phyloP scores from a whole-genome alignment of 345 rosid genomes.

The Gossypium mustelinum region DNA sequence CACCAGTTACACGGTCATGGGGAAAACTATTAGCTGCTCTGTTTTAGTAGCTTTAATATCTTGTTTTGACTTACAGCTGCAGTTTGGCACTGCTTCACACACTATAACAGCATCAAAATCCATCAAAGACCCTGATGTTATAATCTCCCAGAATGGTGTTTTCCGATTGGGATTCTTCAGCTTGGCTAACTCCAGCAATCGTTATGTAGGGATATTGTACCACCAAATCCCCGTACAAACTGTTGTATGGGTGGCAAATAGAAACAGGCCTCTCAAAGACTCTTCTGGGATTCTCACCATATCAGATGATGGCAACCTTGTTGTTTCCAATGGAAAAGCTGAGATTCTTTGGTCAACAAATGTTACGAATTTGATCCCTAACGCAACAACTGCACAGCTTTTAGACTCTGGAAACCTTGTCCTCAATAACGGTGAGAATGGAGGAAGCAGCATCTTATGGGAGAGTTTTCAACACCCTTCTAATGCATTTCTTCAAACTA shows the following conservation, averaged over 20 bases:
- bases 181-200: not conserved
- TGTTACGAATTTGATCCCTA: too few species aligned
- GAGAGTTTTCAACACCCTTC: constrained; percentile 51
- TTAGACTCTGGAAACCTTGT: too few species aligned
- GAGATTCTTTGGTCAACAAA: too few species aligned
- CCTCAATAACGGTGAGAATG: not conserved
- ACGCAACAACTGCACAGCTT: too few species aligned
- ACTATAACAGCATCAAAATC: constrained; percentile 29
- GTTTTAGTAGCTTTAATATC: not conserved
- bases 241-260: too few species aligned
- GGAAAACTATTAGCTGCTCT: not conserved
- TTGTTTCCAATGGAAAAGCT: too few species aligned
- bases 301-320: too few species aligned
- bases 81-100: constrained; percentile 25
- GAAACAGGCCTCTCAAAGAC: too few species aligned
- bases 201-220: not conserved
- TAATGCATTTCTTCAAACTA: constrained; percentile 8
- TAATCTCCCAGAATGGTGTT: constrained; percentile 24
- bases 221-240: too few species aligned
- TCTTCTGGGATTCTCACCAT: too few species aligned
- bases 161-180: constrained; percentile 51
- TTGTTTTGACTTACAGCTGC: not conserved
- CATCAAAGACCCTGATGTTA: constrained; percentile 35
- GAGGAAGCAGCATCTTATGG: constrained; percentile 28
- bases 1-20: not conserved